Conservation (phyloP, 208 protist species). For the Leishmania major region DNA sequence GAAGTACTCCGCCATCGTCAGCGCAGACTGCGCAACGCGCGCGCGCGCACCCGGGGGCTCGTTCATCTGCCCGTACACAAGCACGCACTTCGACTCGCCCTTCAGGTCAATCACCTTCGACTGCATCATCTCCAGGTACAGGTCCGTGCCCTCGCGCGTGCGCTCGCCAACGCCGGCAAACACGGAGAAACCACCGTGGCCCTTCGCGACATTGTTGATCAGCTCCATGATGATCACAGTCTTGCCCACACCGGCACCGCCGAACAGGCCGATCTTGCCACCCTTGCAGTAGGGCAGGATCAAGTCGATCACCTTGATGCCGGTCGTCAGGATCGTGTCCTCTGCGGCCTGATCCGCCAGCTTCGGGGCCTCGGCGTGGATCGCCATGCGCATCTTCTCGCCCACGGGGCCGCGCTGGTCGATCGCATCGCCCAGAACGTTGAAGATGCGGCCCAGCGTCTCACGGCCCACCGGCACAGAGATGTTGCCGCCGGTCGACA, state of each 20-base stretch:
- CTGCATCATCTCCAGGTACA: constrained; percentile 99
- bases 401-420: constrained; percentile 97
- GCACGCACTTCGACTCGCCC: constrained; percentile 96
- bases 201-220: constrained; percentile 99
- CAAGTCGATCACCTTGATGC: constrained; percentile 99
- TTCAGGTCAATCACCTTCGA: constrained; percentile 95
- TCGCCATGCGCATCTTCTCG: constrained; percentile 87
- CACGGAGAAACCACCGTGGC: constrained; percentile 98
- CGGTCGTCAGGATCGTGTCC: constrained; percentile 96
- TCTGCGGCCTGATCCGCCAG: constrained; percentile 94
- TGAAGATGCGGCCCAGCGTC: constrained; percentile 98
- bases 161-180: constrained; percentile 99
- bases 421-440: constrained; percentile 98
- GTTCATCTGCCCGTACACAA: constrained; percentile 99
- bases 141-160: constrained; percentile 98
- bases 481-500: constrained; percentile 96
- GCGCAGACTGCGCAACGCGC: constrained; percentile 97
- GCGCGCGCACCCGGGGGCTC: constrained; percentile 98
- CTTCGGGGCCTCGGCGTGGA: constrained; percentile 95
- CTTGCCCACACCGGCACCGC: constrained; percentile 98
- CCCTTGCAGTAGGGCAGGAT: constrained; percentile 98
- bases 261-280: constrained; percentile 99
- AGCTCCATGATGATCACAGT: constrained; percentile 99
- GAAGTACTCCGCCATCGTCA: constrained; percentile 99
- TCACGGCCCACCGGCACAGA: constrained; percentile 95